Conservation (phyloP, 1,284 basidiomycete genomes). For the Quambalaria eucalypti region DNA sequence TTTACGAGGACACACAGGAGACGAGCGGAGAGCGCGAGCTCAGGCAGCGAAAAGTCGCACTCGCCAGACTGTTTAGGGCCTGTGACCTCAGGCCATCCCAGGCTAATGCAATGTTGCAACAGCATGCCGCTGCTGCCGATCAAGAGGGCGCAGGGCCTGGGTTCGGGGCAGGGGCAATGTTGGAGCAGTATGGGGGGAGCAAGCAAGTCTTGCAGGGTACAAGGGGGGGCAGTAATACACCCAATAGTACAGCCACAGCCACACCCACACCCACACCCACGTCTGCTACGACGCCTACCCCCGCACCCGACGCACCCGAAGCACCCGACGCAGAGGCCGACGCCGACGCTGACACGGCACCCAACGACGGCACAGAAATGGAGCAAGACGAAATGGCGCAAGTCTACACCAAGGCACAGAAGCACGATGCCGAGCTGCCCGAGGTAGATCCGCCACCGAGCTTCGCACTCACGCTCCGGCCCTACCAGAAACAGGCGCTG, state of each 20-base stretch:
- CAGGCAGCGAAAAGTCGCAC: conserved; percentile 63
- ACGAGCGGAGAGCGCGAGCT: conserved; percentile 64
- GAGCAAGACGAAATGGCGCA: conserved; percentile 21
- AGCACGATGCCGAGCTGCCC: conserved; percentile 64
- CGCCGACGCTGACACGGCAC: conserved; percentile 12
- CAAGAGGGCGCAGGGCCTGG: conserved; percentile 51
- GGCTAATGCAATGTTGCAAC: conserved; percentile 26
- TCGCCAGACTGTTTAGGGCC: conserved; percentile 37
- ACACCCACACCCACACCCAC: neutral
- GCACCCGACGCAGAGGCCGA: conserved; percentile 18
- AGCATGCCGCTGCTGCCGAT: no score
- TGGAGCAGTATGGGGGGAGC: conserved; percentile 44
- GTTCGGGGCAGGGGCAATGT: conserved; percentile 23
- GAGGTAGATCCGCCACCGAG: conserved; percentile 73
- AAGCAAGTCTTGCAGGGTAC: conserved; percentile 5
- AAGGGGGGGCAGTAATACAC: conserved; percentile 11
- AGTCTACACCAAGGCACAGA: conserved; percentile 58
- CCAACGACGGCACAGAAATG: conserved; percentile 41
- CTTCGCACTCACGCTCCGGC: conserved; percentile 68
- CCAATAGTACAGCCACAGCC: neutral
- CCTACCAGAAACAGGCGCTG: conserved; percentile 89
- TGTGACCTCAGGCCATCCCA: conserved; percentile 31
- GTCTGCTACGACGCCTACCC: neutral
- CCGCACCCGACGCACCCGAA: conserved; percentile 15
- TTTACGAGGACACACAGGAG: conserved; percentile 58